Evolutionary conservation across 164 flowering plant genomes (phyloP).

Genomic region (Akebia trifoliata): DNA sequence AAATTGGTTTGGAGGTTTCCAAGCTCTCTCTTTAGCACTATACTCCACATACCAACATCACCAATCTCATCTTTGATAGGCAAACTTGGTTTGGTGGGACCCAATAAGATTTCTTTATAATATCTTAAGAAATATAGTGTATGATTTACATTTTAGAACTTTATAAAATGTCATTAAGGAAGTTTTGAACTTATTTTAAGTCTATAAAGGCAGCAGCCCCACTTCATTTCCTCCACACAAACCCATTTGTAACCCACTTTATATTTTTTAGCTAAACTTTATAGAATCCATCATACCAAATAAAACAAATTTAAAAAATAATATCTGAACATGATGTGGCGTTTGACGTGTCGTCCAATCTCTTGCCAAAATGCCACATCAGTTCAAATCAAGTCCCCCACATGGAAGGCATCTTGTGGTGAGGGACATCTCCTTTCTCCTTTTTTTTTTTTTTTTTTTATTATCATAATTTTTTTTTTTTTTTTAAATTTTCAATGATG

Average conservation of each 20-base stretch:
- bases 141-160: neutral
- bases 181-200: neutral
- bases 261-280: no score
- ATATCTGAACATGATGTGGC: no score
- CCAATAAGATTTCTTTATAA: neutral
- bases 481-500: no score
- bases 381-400: conserved; percentile 1
- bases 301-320: no score
- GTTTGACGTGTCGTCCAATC: neutral
- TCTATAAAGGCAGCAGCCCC: neutral
- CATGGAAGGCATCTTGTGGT: conserved; percentile 2
- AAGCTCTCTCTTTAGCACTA: no score
- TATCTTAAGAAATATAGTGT: neutral
- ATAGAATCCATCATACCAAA: no score
- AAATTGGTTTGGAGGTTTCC: neutral
- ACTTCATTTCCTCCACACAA: neutral
- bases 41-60: no score
- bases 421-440: conserved; percentile 1
- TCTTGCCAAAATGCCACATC: neutral
- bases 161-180: neutral
- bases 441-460: neutral
- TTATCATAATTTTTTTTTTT: no score
- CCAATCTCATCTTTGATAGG: no score
- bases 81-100: no score
- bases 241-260: neutral